Conservation (phyloP, 2,329 filamentous ascomycete species). For the Aspergillus neotritici region DNA sequence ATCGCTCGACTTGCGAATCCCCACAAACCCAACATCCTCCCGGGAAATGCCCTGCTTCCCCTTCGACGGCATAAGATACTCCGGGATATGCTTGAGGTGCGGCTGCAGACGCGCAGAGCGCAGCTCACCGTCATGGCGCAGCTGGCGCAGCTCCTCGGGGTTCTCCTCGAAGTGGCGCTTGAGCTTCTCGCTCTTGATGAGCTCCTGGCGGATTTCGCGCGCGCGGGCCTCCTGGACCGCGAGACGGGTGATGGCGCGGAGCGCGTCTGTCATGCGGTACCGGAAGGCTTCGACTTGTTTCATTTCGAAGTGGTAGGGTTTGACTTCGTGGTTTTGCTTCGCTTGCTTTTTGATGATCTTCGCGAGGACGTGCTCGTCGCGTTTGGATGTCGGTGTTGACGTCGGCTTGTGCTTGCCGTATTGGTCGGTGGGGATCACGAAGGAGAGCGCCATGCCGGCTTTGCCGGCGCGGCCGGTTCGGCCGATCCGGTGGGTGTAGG, state of each 20-base stretch:
- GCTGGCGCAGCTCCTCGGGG: slow-evolving; percentile 75
- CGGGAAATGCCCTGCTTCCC: slow-evolving; percentile 63
- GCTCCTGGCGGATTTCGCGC: slow-evolving; percentile 78
- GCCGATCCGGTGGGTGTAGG: slow-evolving; percentile 95
- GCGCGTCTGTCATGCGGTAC: slow-evolving; percentile 88
- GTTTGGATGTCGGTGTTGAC: slow-evolving; percentile 64
- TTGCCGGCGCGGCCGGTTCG: slow-evolving; percentile 87
- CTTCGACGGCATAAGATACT: slow-evolving; percentile 79
- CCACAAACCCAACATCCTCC: slow-evolving; percentile 70
- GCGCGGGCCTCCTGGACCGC: slow-evolving; percentile 85
- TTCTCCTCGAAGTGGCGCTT: slow-evolving; percentile 97
- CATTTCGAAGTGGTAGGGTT: slow-evolving; percentile 93
- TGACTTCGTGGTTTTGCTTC: slow-evolving; percentile 72
- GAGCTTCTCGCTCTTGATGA: slow-evolving; percentile 89
- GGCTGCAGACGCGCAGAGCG: slow-evolving; percentile 76
- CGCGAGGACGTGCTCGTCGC: slow-evolving; percentile 77
- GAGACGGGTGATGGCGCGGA: slow-evolving; percentile 82
- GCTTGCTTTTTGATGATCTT: slow-evolving; percentile 74
- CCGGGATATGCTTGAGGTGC: slow-evolving; percentile 89
- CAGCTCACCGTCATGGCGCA: slow-evolving; percentile 85
- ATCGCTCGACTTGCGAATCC: slow-evolving; percentile 48
- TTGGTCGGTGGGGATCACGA: slow-evolving; percentile 74
- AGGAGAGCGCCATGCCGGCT: slow-evolving; percentile 90
- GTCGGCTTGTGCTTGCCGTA: slow-evolving; percentile 90
- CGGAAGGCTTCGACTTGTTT: slow-evolving; percentile 87